Evolutionary conservation across 768 basidiomycete genomes (phyloP).

Genomic region (Auricularia heimuer): DNA sequence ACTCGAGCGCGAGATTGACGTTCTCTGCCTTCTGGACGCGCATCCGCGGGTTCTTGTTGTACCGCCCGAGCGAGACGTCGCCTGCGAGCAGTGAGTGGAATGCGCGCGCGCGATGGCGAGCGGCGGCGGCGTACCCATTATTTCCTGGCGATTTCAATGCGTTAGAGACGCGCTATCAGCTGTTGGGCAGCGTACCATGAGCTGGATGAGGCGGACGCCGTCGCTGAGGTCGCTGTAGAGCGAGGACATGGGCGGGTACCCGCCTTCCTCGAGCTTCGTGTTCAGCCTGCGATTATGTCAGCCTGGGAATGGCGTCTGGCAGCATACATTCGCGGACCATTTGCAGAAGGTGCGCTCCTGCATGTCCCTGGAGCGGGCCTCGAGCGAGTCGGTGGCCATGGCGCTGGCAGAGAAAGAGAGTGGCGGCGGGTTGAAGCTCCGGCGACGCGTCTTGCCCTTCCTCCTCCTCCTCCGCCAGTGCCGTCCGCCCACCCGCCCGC

Average conservation of each 20-base stretch:
- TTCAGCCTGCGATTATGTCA: slow-evolving; percentile 61
- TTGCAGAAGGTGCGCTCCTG: slow-evolving; percentile 86
- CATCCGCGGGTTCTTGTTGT: slow-evolving; percentile 83
- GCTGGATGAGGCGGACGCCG: slow-evolving; percentile 89
- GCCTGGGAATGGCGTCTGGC: neutral
- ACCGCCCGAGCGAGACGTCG: slow-evolving; percentile 86
- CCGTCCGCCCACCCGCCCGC: neutral
- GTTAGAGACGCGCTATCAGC: neutral
- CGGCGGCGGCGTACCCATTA: slow-evolving; percentile 61
- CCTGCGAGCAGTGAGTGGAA: slow-evolving; percentile 32
- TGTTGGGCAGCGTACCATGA: slow-evolving; percentile 53
- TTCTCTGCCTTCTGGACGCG: slow-evolving; percentile 98
- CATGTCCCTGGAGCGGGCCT: slow-evolving; percentile 50
- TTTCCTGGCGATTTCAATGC: slow-evolving; percentile 51
- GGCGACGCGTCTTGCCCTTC: neutral
- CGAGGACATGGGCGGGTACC: slow-evolving; percentile 80
- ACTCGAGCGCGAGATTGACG: slow-evolving; percentile 91
- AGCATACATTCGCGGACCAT: slow-evolving; percentile 42
- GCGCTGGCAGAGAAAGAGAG: neutral
- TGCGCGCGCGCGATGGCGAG: slow-evolving; percentile 4
- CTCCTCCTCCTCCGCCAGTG: neutral
- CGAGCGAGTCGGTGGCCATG: slow-evolving; percentile 43
- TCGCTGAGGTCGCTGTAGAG: slow-evolving; percentile 87
- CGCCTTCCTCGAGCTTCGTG: slow-evolving; percentile 80
- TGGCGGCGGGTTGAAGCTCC: neutral